A percentile compares a stretch with the other conserved stretches of the same genome.
phyloP scores from a whole-genome alignment of 1,284 basidiomycete species.

The Volvariella volvacea region DNA sequence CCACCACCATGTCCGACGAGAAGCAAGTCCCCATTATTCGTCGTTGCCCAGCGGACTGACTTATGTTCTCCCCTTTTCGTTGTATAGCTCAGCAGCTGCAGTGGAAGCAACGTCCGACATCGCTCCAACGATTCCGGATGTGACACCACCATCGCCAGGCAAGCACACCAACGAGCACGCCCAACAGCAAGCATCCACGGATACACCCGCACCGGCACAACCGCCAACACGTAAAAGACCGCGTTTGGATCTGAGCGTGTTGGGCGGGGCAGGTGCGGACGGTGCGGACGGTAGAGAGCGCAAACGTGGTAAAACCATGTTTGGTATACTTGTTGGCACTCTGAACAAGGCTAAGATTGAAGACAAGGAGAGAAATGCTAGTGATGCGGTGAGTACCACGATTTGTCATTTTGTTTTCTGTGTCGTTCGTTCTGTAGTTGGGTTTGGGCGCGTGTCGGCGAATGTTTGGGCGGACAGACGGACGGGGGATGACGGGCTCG shows the following conservation, averaged over 20 bases:
- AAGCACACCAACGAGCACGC: too few relatives aligned
- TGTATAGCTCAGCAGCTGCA: slow-evolving; percentile 7
- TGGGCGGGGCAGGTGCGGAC: slow-evolving; percentile 17
- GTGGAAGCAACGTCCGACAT: too few relatives aligned
- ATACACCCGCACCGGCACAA: slow-evolving; percentile 23
- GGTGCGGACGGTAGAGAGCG: slow-evolving; percentile 39
- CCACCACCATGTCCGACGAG: slow-evolving; percentile 16
- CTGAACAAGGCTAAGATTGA: slow-evolving; percentile 78
- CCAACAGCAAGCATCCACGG: too few relatives aligned
- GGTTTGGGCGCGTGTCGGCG: too few relatives aligned
- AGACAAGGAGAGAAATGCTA: slow-evolving; percentile 71
- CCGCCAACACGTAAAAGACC: slow-evolving; percentile 52
- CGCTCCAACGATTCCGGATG: too few relatives aligned
- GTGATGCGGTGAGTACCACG: slow-evolving; percentile 58
- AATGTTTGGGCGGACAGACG: too few relatives aligned
- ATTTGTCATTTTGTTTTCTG: not conserved
- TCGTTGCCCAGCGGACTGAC: too few relatives aligned
- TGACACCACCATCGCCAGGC: too few relatives aligned
- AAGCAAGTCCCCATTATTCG: slow-evolving; percentile 40
- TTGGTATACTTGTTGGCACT: slow-evolving; percentile 72
- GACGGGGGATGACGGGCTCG: too few relatives aligned
- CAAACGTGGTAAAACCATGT: slow-evolving; percentile 79
- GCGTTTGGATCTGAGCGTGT: slow-evolving; percentile 54
- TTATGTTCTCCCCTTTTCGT: not conserved
- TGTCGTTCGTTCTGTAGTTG: not conserved